Evolutionary conservation across 2,329 filamentous ascomycete species (phyloP).

Genomic region (Fusarium domesticum): DNA sequence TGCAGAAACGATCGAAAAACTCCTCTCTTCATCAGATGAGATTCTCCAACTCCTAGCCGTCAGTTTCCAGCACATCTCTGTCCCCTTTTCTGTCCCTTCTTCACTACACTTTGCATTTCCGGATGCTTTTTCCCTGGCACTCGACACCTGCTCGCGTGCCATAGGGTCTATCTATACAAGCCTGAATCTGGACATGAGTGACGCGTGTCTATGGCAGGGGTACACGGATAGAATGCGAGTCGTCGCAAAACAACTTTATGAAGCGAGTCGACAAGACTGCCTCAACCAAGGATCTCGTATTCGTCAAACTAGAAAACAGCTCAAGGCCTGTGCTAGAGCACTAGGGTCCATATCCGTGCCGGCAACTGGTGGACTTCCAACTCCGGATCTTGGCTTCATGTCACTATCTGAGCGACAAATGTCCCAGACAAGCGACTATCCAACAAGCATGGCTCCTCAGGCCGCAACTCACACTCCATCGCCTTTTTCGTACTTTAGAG

Average conservation of each 20-base stretch:
- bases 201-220: neutral
- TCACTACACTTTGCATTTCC: constrained; percentile 28
- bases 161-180: constrained; percentile 26
- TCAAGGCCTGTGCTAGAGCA: too few relatives aligned
- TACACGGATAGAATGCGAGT: neutral
- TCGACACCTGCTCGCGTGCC: constrained; percentile 33
- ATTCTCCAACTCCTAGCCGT: constrained; percentile 26
- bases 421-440: too few relatives aligned
- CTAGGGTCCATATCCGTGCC: too few relatives aligned
- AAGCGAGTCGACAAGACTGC: neutral
- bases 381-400: too few relatives aligned
- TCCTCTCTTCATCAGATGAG: constrained; percentile 31
- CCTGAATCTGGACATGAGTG: constrained; percentile 2
- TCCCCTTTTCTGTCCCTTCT: constrained; percentile 17
- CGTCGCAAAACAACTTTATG: neutral
- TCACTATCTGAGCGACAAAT: too few relatives aligned
- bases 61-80: constrained; percentile 19
- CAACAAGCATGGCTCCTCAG: too few relatives aligned
- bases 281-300: too few relatives aligned
- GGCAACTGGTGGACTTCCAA: too few relatives aligned
- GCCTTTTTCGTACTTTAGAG: too few relatives aligned
- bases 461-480: too few relatives aligned
- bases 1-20: constrained; percentile 28
- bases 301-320: too few relatives aligned
- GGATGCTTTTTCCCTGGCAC: constrained; percentile 28